Base-by-base conservation (phyloP, 768 basidiomycete species). In the Austroboletus festivus region DNA sequence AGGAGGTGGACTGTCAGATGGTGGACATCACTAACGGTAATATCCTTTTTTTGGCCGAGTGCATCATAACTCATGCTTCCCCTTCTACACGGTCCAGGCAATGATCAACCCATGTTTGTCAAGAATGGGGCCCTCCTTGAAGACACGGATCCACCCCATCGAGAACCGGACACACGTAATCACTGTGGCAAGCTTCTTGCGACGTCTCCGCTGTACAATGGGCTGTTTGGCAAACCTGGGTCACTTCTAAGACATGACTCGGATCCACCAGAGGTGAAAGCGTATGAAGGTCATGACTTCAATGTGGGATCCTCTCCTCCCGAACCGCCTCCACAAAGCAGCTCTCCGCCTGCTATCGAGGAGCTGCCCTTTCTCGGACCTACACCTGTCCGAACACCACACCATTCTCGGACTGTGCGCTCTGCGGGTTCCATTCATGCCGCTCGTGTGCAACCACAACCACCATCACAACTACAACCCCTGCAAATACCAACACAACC, bases 11-110 rank as follows among this genome's bases (percentile, higher is more conserved):
- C n/a, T 40, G 22, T 15, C 58, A 53, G 34, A 68, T 69, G 55
- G 44, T 56, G 16, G 74, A 71, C 42, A 70, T 71, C n/a, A 71
- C 70, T 4, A 71, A 75, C 35, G 59, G 71, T 73, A 53, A 12
- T 35, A 35, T n/a, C n/a, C n/a, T n/a, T n/a, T n/a, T n/a, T n/a
- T n/a, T n/a, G n/a, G n/a, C n/a, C n/a, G n/a, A n/a, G n/a, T n/a
- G n/a, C n/a, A n/a, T n/a, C n/a, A 15, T 38, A 15, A 35, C 47
- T 48, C 1, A 57, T 37, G 23, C 16, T 9, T 18, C 18, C 11
- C 10, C 21, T 13, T 30, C n/a, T n/a, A 67, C 54, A 41, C 16
- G 48, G 23, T 19, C 31, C 35, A 5, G 9, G 45, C 18, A 23
- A 34, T 22, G 28, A 38, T 21, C 54, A 42, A 15, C 52, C 51